A percentile compares a stretch with the other conserved stretches of the same genome.
Conservation (phyloP, 2,329 filamentous ascomycete species). For the Pseudogymnoascus sp. region DNA sequence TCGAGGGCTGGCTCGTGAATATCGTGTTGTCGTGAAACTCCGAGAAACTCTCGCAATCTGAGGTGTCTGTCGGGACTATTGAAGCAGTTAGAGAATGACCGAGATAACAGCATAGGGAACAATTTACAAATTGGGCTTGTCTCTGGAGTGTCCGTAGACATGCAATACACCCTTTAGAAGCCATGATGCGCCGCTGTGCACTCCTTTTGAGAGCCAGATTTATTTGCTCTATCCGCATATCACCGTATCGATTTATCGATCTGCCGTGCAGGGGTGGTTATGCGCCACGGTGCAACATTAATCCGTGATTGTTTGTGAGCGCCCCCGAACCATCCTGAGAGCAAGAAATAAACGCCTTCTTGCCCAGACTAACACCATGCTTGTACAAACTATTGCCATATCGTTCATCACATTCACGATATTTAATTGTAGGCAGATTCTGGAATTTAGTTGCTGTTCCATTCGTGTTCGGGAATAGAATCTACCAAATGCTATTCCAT, state of each 20-base stretch:
- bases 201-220: neutral
- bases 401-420: neutral
- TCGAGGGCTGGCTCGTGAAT: constrained; percentile 23
- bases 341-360: neutral
- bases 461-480: neutral
- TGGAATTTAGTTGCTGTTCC: neutral
- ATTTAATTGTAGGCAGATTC: neutral
- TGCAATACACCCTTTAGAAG: constrained; percentile 18
- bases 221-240: constrained; percentile 1
- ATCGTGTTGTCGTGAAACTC: constrained; percentile 19
- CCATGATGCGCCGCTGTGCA: neutral
- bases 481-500: neutral
- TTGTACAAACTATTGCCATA: neutral
- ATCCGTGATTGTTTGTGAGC: neutral
- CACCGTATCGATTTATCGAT: neutral
- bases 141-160: constrained; percentile 25
- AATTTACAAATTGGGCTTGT: constrained; percentile 16
- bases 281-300: neutral
- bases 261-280: constrained; percentile 1
- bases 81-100: constrained; percentile 12
- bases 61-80: constrained; percentile 12
- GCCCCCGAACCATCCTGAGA: neutral
- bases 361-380: neutral
- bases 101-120: neutral
- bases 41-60: constrained; percentile 14